Base-by-base conservation (phyloP, 2,329 filamentous ascomycete genomes). In the Aspergillus sp. region DNA sequence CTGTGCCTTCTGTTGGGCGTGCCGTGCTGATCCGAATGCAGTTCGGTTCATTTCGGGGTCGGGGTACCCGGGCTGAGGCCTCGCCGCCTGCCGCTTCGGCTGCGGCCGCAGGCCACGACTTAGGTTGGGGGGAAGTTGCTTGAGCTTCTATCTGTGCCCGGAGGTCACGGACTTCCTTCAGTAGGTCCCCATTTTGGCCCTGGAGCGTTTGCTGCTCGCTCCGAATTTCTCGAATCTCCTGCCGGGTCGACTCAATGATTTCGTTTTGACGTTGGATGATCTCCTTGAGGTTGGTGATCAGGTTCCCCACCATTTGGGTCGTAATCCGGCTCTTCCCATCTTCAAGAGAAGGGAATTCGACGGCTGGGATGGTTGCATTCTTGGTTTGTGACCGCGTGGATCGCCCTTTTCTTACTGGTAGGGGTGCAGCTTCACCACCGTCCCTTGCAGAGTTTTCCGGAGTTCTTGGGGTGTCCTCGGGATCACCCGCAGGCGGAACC, bases 401-500 rank as follows among this genome's bases (percentile, higher is more conserved):
- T 22, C 43, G 43, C 13, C 24, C 43, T 22, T 22, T 45, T 11
- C 24, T 20, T 2, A 26, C 43, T 32, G 43, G 19, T 19, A 30
- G 26, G 43, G 17, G 14, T 45, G 43, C 43, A 16, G 38, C 14
- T 14, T 16, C 17, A 42, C 14, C 17, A 11, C 6, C 38, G 17
- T 42, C 38, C 38, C 38, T 42, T 42, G 38, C 38, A 42, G 38
- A 42, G 8, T 22, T 42, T 42, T 42, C 38, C 14, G 38, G 38
- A 10, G 17, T 42, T 10, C 16, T 14, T 22, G 38, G 38, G 17
- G 19, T 17, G 14, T 22, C 38, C 6, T 42, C 38, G 22, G 33
- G 33, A 35, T 35, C 33, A n/a, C 35, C 49, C 50, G 22, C 50
- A 48, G 35, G 45, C 47, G 49, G 45, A 46, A 45, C 45, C 41